phyloP scores from a whole-genome alignment of 2,329 filamentous ascomycete species.

The Aureobasidium sp. region DNA sequence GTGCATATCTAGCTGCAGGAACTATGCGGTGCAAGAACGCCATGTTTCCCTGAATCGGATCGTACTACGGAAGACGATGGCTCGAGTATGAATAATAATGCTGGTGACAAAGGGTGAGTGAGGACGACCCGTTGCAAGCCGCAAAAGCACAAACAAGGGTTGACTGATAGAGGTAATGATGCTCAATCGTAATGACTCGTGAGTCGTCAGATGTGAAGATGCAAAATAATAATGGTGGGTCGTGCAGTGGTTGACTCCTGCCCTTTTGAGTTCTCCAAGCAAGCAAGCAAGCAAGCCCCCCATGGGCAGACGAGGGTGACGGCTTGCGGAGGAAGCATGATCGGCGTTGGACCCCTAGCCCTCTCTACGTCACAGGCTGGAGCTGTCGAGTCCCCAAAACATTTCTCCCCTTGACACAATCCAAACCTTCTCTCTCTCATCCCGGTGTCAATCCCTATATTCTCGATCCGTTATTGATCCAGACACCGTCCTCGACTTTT shows the following conservation, averaged over 20 bases:
- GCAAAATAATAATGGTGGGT: too few species aligned
- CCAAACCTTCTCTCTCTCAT: neutral
- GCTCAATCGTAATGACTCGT: neutral
- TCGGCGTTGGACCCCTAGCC: neutral
- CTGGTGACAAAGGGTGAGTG: neutral
- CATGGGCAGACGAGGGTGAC: neutral
- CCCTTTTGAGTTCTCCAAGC: too few species aligned
- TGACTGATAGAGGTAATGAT: neutral
- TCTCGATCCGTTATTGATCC: neutral
- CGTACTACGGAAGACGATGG: neutral
- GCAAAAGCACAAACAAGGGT: neutral
- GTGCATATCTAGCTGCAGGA: neutral
- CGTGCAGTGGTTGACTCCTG: neutral
- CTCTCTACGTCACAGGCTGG: neutral
- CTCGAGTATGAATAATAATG: neutral
- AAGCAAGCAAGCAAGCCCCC: too few species aligned
- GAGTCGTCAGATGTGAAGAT: too few species aligned
- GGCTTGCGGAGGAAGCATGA: neutral
- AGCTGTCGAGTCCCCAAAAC: constrained; percentile 12
- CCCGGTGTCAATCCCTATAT: neutral
- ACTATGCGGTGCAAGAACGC: neutral
- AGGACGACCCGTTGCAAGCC: neutral
- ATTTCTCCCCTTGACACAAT: neutral
- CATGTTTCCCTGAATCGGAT: neutral
- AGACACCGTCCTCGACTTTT: neutral